Conservation (phyloP, 2,329 filamentous ascomycete species). For the Falciphora oryzae region DNA sequence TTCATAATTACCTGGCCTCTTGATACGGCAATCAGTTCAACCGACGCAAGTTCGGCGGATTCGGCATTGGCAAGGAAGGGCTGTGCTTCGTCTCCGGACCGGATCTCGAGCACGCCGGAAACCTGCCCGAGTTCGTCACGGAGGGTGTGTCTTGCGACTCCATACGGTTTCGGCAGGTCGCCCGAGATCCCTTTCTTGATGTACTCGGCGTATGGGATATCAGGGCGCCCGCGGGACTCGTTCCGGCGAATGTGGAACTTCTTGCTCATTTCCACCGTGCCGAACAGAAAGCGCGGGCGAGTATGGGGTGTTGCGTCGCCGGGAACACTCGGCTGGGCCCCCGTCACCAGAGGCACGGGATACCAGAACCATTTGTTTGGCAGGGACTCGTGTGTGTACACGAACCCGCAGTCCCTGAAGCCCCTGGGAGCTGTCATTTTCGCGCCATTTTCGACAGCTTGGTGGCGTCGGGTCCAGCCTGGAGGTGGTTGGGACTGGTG, state of each 20-base stretch:
- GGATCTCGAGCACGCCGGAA: neutral
- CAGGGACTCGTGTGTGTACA: neutral
- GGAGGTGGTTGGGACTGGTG: neutral
- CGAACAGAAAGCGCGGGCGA: constrained; percentile 4
- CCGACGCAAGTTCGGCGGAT: neutral
- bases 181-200: neutral
- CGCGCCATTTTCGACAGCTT: neutral
- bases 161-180: neutral
- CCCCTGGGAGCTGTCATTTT: neutral
- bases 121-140: neutral
- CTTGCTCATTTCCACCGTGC: neutral
- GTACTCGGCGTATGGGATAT: neutral
- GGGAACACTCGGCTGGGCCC: neutral
- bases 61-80: neutral
- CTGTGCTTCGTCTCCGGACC: too few relatives aligned
- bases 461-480: neutral
- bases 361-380: constrained; percentile 3
- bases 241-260: neutral
- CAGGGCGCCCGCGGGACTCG: neutral
- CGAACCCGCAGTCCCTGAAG: neutral
- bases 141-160: neutral
- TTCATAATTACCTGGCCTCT: neutral
- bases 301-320: neutral
- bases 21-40: neutral
- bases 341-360: neutral